These are phyloP conservation scores for Phytophthora tubulina DNA, from an alignment of 352 stramenopile genomes.

Conservation along the genomic window DNA sequence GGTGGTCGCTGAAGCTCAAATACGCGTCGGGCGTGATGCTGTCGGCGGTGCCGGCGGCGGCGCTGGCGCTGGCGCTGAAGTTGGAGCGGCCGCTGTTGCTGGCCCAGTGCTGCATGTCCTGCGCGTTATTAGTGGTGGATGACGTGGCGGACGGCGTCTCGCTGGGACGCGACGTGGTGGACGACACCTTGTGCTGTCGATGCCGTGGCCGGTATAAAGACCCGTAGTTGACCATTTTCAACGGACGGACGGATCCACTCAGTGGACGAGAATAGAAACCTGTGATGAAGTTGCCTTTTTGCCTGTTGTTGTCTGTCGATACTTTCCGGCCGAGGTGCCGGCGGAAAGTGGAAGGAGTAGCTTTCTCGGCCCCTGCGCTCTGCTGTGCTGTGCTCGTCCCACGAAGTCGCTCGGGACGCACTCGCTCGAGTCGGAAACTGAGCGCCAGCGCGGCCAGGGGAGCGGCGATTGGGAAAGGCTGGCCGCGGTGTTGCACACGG, in stretches of 20 bases:
- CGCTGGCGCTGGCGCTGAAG: slow-evolving; percentile 11
- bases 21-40: slow-evolving; percentile 50
- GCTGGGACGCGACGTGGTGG: slow-evolving; percentile 29
- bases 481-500: slow-evolving; percentile 28
- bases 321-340: slow-evolving; percentile 19
- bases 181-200: slow-evolving; percentile 37
- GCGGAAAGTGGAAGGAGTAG: slow-evolving; percentile 16
- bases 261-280: slow-evolving; percentile 31
- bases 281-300: slow-evolving; percentile 18
- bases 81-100: slow-evolving; percentile 32
- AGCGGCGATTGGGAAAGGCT: slow-evolving; percentile 29
- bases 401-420: slow-evolving; percentile 25
- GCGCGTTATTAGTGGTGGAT: not conserved
- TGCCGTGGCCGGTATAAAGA: slow-evolving; percentile 44
- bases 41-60: slow-evolving; percentile 1
- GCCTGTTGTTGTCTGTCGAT: slow-evolving; percentile 17
- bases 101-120: slow-evolving; percentile 29
- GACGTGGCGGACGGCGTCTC: slow-evolving; percentile 32
- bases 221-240: slow-evolving; percentile 45
- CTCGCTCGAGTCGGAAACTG: slow-evolving; percentile 48
- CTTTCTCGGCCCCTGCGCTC: not conserved
- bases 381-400: not conserved
- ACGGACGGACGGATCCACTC: slow-evolving; percentile 29
- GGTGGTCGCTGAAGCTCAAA: slow-evolving; percentile 61
- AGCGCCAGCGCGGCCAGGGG: slow-evolving; percentile 35